Evolutionary conservation across 345 rosid genomes (phyloP).

Genomic region (Corchorus olitorius): DNA sequence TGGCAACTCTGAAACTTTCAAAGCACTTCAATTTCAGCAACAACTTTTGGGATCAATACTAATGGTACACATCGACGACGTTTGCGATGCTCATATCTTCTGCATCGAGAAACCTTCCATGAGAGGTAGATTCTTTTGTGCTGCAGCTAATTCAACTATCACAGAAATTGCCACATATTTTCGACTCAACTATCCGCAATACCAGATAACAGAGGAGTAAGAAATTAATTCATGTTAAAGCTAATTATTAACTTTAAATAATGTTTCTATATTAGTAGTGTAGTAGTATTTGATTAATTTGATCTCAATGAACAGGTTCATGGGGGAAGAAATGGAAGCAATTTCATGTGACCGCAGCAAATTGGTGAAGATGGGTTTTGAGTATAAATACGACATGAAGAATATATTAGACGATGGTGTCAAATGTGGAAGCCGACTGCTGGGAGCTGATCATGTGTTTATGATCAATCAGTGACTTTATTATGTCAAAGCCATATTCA

Average conservation of each 20-base stretch:
- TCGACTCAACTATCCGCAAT: slow-evolving; percentile 19
- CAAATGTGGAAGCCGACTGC: slow-evolving; percentile 24
- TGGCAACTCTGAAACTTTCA: neutral
- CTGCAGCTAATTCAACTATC: slow-evolving; percentile 24
- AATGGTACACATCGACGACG: slow-evolving; percentile 31
- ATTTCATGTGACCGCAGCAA: slow-evolving; percentile 22
- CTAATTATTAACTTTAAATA: too few species aligned
- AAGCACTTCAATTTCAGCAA: slow-evolving; percentile 10
- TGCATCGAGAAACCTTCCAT: slow-evolving; percentile 32
- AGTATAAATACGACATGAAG: slow-evolving; percentile 29
- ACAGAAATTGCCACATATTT: slow-evolving; percentile 19
- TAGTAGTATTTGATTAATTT: neutral
- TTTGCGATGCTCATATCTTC: slow-evolving; percentile 39
- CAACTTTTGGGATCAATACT: slow-evolving; percentile 27
- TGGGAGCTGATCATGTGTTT: slow-evolving; percentile 28
- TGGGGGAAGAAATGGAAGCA: neutral
- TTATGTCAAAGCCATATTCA: too few species aligned
- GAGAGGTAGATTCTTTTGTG: slow-evolving; percentile 37
- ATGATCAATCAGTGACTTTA: neutral
- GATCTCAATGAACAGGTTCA: slow-evolving; percentile 6
- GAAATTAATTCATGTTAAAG: too few species aligned
- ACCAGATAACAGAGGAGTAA: slow-evolving; percentile 26
- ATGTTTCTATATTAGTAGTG: too few species aligned
- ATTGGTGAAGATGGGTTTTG: slow-evolving; percentile 33
- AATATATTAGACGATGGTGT: slow-evolving; percentile 28